Conservation (phyloP, 164 flowering plant genomes). For the Sextonia rubra region DNA sequence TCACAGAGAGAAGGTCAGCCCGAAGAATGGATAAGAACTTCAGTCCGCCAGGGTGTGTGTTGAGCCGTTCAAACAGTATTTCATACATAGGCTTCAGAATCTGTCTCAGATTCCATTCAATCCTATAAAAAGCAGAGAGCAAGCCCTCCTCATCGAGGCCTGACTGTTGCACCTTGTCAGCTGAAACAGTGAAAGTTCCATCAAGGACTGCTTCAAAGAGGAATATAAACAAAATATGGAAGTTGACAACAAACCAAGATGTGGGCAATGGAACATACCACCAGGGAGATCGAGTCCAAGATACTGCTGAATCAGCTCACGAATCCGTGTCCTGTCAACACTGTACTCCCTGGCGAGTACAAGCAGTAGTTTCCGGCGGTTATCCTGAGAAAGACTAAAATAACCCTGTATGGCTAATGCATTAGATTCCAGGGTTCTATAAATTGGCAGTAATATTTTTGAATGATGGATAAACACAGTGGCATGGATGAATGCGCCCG, state of each 20-base stretch:
- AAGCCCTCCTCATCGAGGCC: slow-evolving; percentile 42
- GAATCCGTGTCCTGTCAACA: slow-evolving; percentile 59
- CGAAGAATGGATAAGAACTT: slow-evolving; percentile 68
- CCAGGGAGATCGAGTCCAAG: slow-evolving; percentile 64
- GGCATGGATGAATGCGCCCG: no score
- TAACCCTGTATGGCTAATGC: slow-evolving; percentile 54
- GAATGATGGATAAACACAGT: no score
- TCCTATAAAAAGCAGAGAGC: slow-evolving; percentile 63
- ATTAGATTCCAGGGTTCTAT: slow-evolving; percentile 1
- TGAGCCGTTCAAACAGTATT: slow-evolving; percentile 75
- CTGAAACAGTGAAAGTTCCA: slow-evolving; percentile 27
- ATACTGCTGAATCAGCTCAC: slow-evolving; percentile 73
- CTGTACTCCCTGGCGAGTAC: slow-evolving; percentile 74
- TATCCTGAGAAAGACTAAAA: slow-evolving; percentile 46
- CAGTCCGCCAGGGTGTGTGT: slow-evolving; percentile 84
- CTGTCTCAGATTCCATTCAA: slow-evolving; percentile 73
- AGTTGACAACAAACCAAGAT: not conserved
- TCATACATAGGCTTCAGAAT: slow-evolving; percentile 79
- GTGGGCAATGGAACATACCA: slow-evolving; percentile 29
- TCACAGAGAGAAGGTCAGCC: slow-evolving; percentile 70
- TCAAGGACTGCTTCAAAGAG: not conserved
- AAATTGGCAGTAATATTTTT: no score
- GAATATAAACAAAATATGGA: not conserved
- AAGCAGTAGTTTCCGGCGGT: slow-evolving; percentile 46
- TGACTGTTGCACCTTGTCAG: slow-evolving; percentile 32